A percentile compares a stretch with the other conserved stretches of the same genome.
These are phyloP conservation scores for Aspergillus tubingensis DNA, from an alignment of 2,329 filamentous ascomycete species.

Conservation along the genomic window DNA sequence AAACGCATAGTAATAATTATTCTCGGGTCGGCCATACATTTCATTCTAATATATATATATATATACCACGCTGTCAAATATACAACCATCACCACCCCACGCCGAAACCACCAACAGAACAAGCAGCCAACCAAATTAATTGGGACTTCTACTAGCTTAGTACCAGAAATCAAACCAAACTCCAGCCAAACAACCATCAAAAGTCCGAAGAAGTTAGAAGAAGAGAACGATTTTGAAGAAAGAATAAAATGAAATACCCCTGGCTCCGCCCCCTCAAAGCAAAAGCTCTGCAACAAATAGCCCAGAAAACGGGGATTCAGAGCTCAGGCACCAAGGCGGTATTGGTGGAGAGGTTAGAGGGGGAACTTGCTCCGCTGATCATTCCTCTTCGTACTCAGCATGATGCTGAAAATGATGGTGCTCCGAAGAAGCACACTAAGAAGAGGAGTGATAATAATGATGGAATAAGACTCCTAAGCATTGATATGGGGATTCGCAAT, in stretches of 20 bases:
- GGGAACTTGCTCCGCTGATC: constrained; percentile 15
- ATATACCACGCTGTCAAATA: no score
- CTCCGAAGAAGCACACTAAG: neutral
- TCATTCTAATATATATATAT: no score
- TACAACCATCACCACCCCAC: no score
- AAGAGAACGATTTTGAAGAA: neutral
- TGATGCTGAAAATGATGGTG: neutral
- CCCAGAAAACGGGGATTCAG: constrained; percentile 61
- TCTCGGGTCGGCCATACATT: no score
- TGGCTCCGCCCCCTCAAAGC: constrained; percentile 51
- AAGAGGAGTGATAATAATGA: neutral
- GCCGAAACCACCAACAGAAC: no score
- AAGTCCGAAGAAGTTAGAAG: no score
- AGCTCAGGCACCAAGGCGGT: constrained; percentile 61
- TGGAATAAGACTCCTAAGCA: constrained; percentile 64
- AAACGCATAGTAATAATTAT: no score
- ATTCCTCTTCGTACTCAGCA: neutral
- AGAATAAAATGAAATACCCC: neutral
- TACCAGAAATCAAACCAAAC: no score
- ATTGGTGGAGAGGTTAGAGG: constrained; percentile 54
- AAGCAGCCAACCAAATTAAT: no score
- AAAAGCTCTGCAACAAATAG: constrained; percentile 59
- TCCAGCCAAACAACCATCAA: no score
- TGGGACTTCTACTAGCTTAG: no score
- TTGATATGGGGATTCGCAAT: constrained; percentile 84